phyloP scores from a whole-genome alignment of 164 flowering plant genomes.

The Paratinospora sagittata region DNA sequence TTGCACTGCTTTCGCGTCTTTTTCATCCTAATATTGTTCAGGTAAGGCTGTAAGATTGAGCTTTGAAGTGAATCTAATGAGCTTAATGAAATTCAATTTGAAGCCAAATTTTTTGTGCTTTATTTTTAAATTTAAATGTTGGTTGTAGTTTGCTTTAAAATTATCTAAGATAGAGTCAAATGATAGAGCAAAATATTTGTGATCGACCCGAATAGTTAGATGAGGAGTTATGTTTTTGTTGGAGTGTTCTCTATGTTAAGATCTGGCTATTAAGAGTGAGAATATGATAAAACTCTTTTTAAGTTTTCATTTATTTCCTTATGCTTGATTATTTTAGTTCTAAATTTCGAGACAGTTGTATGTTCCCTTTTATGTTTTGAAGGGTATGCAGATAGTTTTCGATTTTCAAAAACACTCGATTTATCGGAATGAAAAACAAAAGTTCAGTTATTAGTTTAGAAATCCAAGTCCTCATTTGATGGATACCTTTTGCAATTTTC shows the following conservation, averaged over 20 bases:
- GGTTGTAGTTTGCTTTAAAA: background rate
- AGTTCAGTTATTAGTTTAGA: background rate
- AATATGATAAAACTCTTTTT: no score
- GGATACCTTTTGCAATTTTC: background rate
- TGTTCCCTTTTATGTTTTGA: no score
- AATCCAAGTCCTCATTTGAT: background rate
- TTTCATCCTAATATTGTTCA: slow-evolving; percentile 87
- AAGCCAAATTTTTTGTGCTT: background rate
- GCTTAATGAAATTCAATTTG: background rate
- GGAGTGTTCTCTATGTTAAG: no score
- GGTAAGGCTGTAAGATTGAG: slow-evolving; percentile 31
- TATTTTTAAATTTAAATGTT: background rate
- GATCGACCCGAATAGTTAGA: no score
- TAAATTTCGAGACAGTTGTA: no score
- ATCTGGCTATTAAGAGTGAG: no score
- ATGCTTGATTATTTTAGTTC: no score
- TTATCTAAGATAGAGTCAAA: no score
- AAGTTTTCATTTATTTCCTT: no score
- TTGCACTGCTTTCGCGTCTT: slow-evolving; percentile 82
- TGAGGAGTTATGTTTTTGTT: no score
- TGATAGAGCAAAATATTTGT: no score
- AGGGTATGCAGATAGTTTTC: no score
- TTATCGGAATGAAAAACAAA: background rate
- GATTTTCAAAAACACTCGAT: background rate
- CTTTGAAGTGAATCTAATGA: background rate